Evolutionary conservation across 805 yeast genomes (phyloP).

Genomic region (Limtongozyma cylindracea): DNA sequence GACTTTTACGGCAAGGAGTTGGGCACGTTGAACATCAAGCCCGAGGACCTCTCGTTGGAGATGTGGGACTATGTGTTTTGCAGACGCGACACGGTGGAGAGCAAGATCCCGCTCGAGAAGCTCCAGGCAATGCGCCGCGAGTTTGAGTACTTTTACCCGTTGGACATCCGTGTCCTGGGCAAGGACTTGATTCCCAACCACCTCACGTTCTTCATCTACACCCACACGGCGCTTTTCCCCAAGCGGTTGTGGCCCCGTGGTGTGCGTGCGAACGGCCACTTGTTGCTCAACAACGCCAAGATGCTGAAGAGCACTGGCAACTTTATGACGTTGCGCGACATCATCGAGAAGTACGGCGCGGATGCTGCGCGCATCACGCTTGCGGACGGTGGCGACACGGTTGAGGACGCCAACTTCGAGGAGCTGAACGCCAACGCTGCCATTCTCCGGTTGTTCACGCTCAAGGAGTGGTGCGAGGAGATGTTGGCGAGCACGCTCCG

Average conservation of each 20-base stretch:
- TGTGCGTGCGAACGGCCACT: constrained; percentile 85
- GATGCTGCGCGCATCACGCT: constrained; percentile 94
- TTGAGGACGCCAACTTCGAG: constrained; percentile 96
- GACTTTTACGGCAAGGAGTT: constrained; percentile 61
- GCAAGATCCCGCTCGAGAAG: constrained; percentile 38
- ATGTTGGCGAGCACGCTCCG: constrained; percentile 23
- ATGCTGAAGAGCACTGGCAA: constrained; percentile 98
- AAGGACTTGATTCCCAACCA: constrained; percentile 96
- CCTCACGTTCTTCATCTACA: constrained; percentile 82
- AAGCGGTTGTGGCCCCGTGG: constrained; percentile 84
- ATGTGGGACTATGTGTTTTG: constrained; percentile 81
- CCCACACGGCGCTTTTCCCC: constrained; percentile 84
- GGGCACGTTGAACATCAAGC: constrained; percentile 51
- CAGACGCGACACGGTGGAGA: constrained; percentile 29
- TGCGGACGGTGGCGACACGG: constrained; percentile 95
- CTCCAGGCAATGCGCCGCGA: constrained; percentile 67
- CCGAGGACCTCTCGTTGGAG: constrained; percentile 78
- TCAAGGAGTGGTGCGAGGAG: constrained; percentile 92
- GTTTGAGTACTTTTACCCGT: constrained; percentile 90
- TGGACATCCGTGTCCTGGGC: constrained; percentile 81
- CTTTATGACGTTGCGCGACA: constrained; percentile 73
- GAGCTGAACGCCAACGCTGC: constrained; percentile 95
- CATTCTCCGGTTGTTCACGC: constrained; percentile 69
- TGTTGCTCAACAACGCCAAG: constrained; percentile 85
- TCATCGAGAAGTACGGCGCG: constrained; percentile 79